Conservation (phyloP, 345 rosid genomes). For the thale cress (Arabidopsis thaliana) region TAIR10.1 NC_003074.8:4542001-4542500, state of each 20-base stretch:
- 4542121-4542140: conserved; percentile 49
- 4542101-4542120: conserved; percentile 34
- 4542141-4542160: conserved; percentile 42
- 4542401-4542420: conserved; percentile 32
- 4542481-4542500: conserved; percentile 46
- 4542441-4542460: conserved; percentile 36
- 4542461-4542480: conserved; percentile 37
- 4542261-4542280: background rate
- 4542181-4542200: conserved; percentile 8
- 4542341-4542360: conserved; percentile 19
- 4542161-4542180: conserved; percentile 28
- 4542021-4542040: conserved; percentile 34
- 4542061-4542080: conserved; percentile 32
- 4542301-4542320: background rate
- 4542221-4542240: conserved; percentile 30
- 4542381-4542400: conserved; percentile 20
- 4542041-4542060: conserved; percentile 10
- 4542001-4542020: conserved; percentile 9
- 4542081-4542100: conserved; percentile 15
- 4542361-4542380: conserved; percentile 4
- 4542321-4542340: conserved; percentile 18
- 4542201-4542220: conserved; percentile 53
- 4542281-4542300: background rate
- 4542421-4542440: conserved; percentile 23
- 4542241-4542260: conserved; percentile 20